phyloP scores from a whole-genome alignment of 163 green algal genomes.

The Chloromonas sp. region DNA sequence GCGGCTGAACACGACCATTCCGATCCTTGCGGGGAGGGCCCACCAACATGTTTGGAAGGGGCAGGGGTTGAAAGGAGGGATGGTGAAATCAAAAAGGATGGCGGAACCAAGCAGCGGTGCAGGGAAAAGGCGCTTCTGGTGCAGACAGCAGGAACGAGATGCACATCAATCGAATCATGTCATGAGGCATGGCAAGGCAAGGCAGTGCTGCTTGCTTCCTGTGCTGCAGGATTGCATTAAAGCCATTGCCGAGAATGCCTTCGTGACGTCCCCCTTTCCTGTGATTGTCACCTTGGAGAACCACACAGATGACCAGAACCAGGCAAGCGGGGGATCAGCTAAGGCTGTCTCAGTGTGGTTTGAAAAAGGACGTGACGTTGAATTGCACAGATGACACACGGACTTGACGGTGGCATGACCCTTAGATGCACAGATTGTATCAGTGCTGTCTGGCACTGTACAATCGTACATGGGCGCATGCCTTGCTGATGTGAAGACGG shows the following conservation, averaged over 20 bases:
- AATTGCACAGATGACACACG: background rate
- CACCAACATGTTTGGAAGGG: too few relatives aligned
- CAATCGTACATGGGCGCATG: too few relatives aligned
- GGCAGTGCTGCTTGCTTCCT: background rate
- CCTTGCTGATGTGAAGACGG: too few relatives aligned
- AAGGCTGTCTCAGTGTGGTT: background rate
- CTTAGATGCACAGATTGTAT: background rate
- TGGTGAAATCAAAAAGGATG: too few relatives aligned
- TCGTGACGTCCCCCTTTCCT: slow-evolving; percentile 28
- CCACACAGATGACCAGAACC: slow-evolving; percentile 29
- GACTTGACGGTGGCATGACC: background rate
- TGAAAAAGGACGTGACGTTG: background rate
- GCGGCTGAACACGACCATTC: too few relatives aligned
- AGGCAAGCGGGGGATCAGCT: slow-evolving; percentile 7
- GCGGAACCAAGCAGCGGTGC: too few relatives aligned
- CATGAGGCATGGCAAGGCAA: background rate
- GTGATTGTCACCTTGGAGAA: slow-evolving; percentile 45
- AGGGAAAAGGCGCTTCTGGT: too few relatives aligned
- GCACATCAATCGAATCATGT: too few relatives aligned
- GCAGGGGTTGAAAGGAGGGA: too few relatives aligned
- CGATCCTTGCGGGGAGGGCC: too few relatives aligned
- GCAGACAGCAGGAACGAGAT: too few relatives aligned
- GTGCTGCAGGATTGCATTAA: slow-evolving; percentile 26
- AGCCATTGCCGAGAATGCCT: slow-evolving; percentile 11
- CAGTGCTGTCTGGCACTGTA: background rate